Evolutionary conservation across 208 protist species (phyloP), one percentile per base, ranked within the genome.

Genomic region (Angomonas ambiguus): DNA sequence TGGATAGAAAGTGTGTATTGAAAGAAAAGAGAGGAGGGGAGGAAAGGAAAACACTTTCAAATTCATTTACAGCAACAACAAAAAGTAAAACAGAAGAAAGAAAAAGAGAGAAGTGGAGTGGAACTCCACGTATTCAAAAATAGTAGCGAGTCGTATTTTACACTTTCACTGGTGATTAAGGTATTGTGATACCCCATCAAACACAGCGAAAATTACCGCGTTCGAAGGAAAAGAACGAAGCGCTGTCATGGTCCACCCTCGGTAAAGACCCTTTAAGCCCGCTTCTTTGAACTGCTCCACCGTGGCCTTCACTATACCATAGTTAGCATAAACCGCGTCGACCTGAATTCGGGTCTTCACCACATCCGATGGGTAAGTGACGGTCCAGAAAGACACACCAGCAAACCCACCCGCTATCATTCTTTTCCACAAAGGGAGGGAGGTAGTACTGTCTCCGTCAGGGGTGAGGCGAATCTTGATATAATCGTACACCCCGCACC

Each of bases 341-440:
- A 92, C 80, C 72, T 96, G 91, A 25, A 96, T 80, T 5, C 90
- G 76, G 1, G 92, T 95, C 68, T 95, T 95, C 34, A 91, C 77
- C 2, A 95, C 83, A 61, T 97, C 92, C 8, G 87, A 87, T 0
- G 92, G 89, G 59, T 91, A 97, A 38, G 93, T 87, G 4, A 79
- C 62, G 0, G 87, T 86, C 92, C 92, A 95, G 63, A 88, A 94
- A 1, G 82, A 77, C 20, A 90, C 82, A 1, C 90, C 92, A 22
- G 77, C 84, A 53, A 65, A 79, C 3, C 85, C 89, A 2, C 92
- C 92, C 6, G 89, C 82, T 38, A 94, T 65, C 81, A 91, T 88
- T 25, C 77, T 62, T 64, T 85, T 71, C 45, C 61, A 77, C 20
- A 83, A 11, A 3, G 87, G 68, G 4, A 93, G 67, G 28, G 68